phyloP scores from a whole-genome alignment of 2,329 filamentous ascomycete species.

The Venturia pyrina region DNA sequence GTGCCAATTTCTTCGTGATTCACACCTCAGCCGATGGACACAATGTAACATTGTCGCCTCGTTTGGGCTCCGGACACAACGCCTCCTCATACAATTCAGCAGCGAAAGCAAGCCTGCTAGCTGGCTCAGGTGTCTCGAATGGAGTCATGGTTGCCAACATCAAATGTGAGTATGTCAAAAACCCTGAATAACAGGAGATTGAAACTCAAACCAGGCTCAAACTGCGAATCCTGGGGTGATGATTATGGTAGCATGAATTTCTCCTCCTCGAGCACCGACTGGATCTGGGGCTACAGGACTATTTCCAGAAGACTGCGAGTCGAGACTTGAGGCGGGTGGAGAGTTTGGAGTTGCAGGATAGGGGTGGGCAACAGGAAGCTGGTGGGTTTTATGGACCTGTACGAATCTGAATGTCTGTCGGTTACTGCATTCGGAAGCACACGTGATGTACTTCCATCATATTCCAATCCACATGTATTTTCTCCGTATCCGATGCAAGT shows the following conservation, averaged over 20 bases:
- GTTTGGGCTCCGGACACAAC: slow-evolving; percentile 34
- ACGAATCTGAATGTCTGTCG: background rate
- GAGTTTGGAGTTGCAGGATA: background rate
- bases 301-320: slow-evolving; percentile 17
- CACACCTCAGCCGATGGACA: slow-evolving; percentile 42
- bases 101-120: slow-evolving; percentile 40
- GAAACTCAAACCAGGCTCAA: background rate
- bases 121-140: slow-evolving; percentile 42
- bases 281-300: slow-evolving; percentile 40
- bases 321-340: background rate
- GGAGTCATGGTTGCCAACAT: slow-evolving; percentile 48
- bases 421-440: background rate
- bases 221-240: background rate
- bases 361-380: background rate
- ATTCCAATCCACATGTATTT: too few species aligned
- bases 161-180: slow-evolving; percentile 27
- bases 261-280: slow-evolving; percentile 31
- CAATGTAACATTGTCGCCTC: slow-evolving; percentile 50
- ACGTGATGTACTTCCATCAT: background rate
- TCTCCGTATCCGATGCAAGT: too few species aligned
- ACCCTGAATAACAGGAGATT: background rate
- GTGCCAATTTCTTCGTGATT: slow-evolving; percentile 49
- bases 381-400: background rate
- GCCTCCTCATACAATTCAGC: slow-evolving; percentile 33
- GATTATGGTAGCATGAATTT: slow-evolving; percentile 41